Base-by-base conservation (phyloP, 306 rosid genomes). In the Inga oerstediana region DNA sequence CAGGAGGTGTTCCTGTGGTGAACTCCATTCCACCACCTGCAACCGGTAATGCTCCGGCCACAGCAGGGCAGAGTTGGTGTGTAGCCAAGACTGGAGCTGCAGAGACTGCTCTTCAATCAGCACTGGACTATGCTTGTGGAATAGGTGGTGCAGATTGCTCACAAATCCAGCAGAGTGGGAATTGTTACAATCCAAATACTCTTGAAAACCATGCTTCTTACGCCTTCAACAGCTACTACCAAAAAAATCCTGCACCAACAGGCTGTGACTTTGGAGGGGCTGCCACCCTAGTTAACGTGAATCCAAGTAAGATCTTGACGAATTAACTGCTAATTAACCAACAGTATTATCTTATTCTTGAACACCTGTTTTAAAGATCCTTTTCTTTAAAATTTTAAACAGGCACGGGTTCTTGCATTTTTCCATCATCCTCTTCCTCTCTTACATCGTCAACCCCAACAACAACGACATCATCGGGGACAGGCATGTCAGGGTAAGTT, bases 51-150 rank as follows among this genome's bases (percentile, higher is more conserved):
- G 81, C 94, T 45, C 97, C 98, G 8, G 83, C 91, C 15, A 72
- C 34, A 74, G 79, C 92, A 32, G 99, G 99, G 9, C 97, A 90
- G 84, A 91, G 91, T 80, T 97, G 99, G 99, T 97, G 99, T 72
- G 92, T 97, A 65, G 95, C 93, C 4, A 97, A 88, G 90, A 74
- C 82, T 15, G 98, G 97, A 74, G 90, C 91, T 46, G 44, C 84
- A 3, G 85, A 89, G 86, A 84, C 88, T 80, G 66, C 94, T 52
- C 88, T 97, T 84, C 99, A 97, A 82, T 56, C 94, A 51, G 98
- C 97, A 43, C 66, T 97, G 86, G 98, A 97, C 81, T 97, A 97
- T 80, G 99, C 99, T 37, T 97, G 99, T 87, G 98, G 99, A 82
- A 88, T 64, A 72, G 94, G 89, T 10, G 90, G 91, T 14, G 86